A percentile compares a stretch with the other conserved stretches of the same genome.
phyloP scores from a whole-genome alignment of 2,329 filamentous ascomycete genomes.

The Phoma sp. region DNA sequence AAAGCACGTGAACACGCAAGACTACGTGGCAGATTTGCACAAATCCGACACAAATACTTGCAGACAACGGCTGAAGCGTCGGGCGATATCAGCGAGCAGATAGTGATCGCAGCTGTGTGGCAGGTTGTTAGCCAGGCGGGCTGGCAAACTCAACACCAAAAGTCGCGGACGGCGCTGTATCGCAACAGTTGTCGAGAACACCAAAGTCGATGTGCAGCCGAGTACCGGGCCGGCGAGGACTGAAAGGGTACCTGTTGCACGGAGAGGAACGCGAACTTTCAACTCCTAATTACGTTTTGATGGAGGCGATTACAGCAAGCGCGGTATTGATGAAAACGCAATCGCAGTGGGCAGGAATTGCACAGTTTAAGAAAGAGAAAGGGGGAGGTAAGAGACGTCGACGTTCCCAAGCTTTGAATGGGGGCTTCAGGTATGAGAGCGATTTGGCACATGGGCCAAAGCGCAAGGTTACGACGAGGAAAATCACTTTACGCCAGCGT shows the following conservation, averaged over 20 bases:
- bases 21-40: slow-evolving; percentile 5
- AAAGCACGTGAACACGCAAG: background rate
- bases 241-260: slow-evolving; percentile 31
- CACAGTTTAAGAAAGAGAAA: slow-evolving; percentile 32
- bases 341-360: slow-evolving; percentile 20
- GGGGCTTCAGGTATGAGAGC: slow-evolving; percentile 41
- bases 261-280: slow-evolving; percentile 38
- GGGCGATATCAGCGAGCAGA: slow-evolving; percentile 6
- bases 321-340: slow-evolving; percentile 35
- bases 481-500: slow-evolving; percentile 39
- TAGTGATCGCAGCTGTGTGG: slow-evolving; percentile 14
- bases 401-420: slow-evolving; percentile 28
- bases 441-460: slow-evolving; percentile 44
- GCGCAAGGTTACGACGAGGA: slow-evolving; percentile 44
- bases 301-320: slow-evolving; percentile 30
- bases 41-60: background rate
- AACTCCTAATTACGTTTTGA: slow-evolving; percentile 32
- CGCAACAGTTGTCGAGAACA: slow-evolving; percentile 41
- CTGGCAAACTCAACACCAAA: slow-evolving; percentile 44
- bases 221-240: slow-evolving; percentile 22
- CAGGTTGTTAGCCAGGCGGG: slow-evolving; percentile 23
- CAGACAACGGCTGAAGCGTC: background rate
- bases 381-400: slow-evolving; percentile 32
- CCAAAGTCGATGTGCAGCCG: slow-evolving; percentile 39
- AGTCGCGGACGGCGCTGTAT: slow-evolving; percentile 31